Conservation (phyloP, 2,329 filamentous ascomycete species). For the Ampelomyces quisqualis region DNA sequence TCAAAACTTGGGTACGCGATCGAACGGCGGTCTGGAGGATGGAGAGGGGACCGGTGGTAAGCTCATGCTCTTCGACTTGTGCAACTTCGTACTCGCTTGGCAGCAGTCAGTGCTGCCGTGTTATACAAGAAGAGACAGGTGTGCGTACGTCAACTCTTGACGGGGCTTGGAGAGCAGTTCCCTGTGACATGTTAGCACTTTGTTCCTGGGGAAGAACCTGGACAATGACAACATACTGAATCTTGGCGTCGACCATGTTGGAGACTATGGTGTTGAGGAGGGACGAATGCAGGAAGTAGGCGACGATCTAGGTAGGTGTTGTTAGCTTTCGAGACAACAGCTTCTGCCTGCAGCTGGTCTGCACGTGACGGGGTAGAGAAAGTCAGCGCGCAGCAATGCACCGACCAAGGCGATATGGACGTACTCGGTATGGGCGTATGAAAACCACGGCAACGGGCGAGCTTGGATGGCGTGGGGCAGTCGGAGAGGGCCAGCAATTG, state of each 20-base stretch:
- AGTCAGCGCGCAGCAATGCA: conserved; percentile 20
- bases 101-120: conserved; percentile 19
- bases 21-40: conserved; percentile 96
- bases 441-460: conserved; percentile 36
- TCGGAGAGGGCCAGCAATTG: conserved; percentile 21
- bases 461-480: conserved; percentile 27
- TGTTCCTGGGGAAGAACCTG: conserved; percentile 10
- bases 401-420: conserved; percentile 19
- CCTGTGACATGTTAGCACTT: conserved; percentile 52
- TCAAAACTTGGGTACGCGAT: conserved; percentile 91
- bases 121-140: conserved; percentile 3
- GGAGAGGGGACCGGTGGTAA: conserved; percentile 78
- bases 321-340: conserved; percentile 20
- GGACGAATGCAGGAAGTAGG: conserved; percentile 1
- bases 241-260: conserved; percentile 46
- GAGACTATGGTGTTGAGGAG: conserved; percentile 4
- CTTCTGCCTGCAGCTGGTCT: conserved; percentile 24
- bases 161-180: conserved; percentile 88
- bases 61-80: conserved; percentile 76
- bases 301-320: conserved; percentile 9
- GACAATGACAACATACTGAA: conserved; percentile 44
- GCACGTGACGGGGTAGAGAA: conserved; percentile 11
- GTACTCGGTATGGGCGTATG: conserved; percentile 22
- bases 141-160: conserved; percentile 81
- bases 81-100: conserved; percentile 85